phyloP scores from a whole-genome alignment of 176 grass and related monocot genomes.

The Echinochloa phyllopogon region DNA sequence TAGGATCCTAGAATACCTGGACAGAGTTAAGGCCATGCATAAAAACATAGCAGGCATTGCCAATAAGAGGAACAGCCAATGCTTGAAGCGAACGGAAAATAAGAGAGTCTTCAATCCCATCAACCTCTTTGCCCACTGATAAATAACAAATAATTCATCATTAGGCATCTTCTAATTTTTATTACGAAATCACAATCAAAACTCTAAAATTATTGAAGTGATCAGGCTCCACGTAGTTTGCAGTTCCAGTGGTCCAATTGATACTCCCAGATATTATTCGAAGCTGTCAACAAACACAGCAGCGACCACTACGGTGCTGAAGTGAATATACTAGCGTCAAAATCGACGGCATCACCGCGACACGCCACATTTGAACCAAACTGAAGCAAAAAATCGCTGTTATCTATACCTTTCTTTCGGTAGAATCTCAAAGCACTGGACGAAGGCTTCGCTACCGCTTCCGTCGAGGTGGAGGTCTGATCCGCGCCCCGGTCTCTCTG shows the following conservation, averaged over 20 bases:
- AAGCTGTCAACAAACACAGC: background rate
- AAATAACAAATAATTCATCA: constrained; percentile 7
- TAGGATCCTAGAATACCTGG: constrained; percentile 57
- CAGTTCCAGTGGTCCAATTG: background rate
- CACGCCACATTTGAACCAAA: background rate
- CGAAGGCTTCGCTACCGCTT: constrained; percentile 24
- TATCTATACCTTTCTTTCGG: constrained; percentile 60
- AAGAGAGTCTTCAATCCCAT: constrained; percentile 71
- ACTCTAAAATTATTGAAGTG: background rate
- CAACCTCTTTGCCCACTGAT: constrained; percentile 65
- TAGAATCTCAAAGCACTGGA: constrained; percentile 71
- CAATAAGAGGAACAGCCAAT: constrained; percentile 80
- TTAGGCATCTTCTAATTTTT: background rate
- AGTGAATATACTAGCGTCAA: background rate
- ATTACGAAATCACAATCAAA: background rate
- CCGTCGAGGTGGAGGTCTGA: constrained; percentile 24
- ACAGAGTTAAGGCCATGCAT: constrained; percentile 96
- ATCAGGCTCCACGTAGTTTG: background rate
- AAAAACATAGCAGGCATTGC: constrained; percentile 89
- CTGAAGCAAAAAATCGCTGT: background rate
- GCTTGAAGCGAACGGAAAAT: constrained; percentile 76
- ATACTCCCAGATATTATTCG: background rate
- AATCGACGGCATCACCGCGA: too few relatives aligned
- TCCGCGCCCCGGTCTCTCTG: constrained; percentile 15
- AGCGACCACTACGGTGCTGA: background rate